These are phyloP conservation scores for Leccinellum rugosiceps DNA, from an alignment of 768 basidiomycete genomes.

Conservation along the genomic window DNA sequence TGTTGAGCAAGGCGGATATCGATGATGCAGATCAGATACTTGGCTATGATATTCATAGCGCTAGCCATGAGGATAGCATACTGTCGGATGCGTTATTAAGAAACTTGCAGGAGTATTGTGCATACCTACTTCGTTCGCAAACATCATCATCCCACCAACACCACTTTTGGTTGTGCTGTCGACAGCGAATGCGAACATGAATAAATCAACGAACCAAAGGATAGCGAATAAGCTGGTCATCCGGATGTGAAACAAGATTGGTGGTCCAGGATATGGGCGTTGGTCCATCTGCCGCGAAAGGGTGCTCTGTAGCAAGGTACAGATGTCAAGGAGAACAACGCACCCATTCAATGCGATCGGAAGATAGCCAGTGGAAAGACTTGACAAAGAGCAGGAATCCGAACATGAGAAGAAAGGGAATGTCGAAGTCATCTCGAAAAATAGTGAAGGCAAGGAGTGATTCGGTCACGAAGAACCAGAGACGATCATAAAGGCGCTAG, in stretches of 20 bases:
- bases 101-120: neutral
- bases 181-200: slow-evolving; percentile 77
- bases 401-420: slow-evolving; percentile 92
- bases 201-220: slow-evolving; percentile 70
- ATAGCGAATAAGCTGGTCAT: slow-evolving; percentile 70
- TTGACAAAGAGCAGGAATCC: slow-evolving; percentile 92
- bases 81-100: slow-evolving; percentile 39
- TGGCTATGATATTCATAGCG: slow-evolving; percentile 70
- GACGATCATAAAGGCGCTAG: slow-evolving; percentile 90
- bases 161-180: slow-evolving; percentile 78
- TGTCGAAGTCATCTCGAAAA: slow-evolving; percentile 93
- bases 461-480: slow-evolving; percentile 98
- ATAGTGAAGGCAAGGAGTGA: slow-evolving; percentile 95
- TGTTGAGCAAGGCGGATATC: slow-evolving; percentile 78
- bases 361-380: slow-evolving; percentile 96
- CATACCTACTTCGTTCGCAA: slow-evolving; percentile 81
- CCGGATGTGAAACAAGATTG: slow-evolving; percentile 79
- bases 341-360: slow-evolving; percentile 96
- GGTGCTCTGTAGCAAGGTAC: neutral
- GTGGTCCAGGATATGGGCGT: slow-evolving; percentile 81
- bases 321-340: slow-evolving; percentile 22
- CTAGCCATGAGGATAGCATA: slow-evolving; percentile 88
- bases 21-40: slow-evolving; percentile 77
- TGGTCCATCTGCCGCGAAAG: slow-evolving; percentile 88
- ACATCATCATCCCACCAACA: slow-evolving; percentile 89